phyloP scores from a whole-genome alignment of 2,329 filamentous ascomycete species.

The Microdochium paspali region DNA sequence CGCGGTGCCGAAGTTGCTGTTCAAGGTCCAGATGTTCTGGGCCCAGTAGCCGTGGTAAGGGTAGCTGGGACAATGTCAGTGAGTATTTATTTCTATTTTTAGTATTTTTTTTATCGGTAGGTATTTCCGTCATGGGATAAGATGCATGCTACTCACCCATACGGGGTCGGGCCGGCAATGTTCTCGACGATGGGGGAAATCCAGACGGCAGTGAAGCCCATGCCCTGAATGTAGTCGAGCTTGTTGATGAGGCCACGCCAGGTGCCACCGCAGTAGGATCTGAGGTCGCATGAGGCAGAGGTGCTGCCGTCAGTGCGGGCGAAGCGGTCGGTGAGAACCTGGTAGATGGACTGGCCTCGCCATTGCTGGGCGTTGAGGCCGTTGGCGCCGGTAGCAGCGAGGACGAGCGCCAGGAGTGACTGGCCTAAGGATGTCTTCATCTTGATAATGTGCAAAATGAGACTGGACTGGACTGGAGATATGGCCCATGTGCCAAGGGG shows the following conservation, averaged over 20 bases:
- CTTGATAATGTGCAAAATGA: background rate
- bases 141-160: slow-evolving; percentile 27
- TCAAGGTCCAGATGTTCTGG: slow-evolving; percentile 40
- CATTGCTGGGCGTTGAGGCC: slow-evolving; percentile 21
- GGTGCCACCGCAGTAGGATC: slow-evolving; percentile 38
- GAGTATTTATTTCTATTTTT: no score
- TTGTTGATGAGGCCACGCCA: slow-evolving; percentile 37
- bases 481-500: no score
- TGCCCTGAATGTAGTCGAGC: slow-evolving; percentile 39
- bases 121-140: no score
- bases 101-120: no score
- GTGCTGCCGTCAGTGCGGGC: slow-evolving; percentile 27
- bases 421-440: slow-evolving; percentile 8
- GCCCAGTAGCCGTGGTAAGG: slow-evolving; percentile 43
- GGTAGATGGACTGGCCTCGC: slow-evolving; percentile 33
- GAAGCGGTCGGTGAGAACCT: slow-evolving; percentile 33
- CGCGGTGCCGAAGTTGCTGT: slow-evolving; percentile 53
- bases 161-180: slow-evolving; percentile 26
- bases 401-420: slow-evolving; percentile 5
- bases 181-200: slow-evolving; percentile 34
- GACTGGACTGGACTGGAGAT: background rate
- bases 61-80: no score
- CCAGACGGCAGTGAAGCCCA: slow-evolving; percentile 33
- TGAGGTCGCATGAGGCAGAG: slow-evolving; percentile 13
- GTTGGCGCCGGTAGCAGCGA: slow-evolving; percentile 5